Evolutionary conservation across 2,329 filamentous ascomycete species (phyloP).

Genomic region (Aspergillus sp.): DNA sequence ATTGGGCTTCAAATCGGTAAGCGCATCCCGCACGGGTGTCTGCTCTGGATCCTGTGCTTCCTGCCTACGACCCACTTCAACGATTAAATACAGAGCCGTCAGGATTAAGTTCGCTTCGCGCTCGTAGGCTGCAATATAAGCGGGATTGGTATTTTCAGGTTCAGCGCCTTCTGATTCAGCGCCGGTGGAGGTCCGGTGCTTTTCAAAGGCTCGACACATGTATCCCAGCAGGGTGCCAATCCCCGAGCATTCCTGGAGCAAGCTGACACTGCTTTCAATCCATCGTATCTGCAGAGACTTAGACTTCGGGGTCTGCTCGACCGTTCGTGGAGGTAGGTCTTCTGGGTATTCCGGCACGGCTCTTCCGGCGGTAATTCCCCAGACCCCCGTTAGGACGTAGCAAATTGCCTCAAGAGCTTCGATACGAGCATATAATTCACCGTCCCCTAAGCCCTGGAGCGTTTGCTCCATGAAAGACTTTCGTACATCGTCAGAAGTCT

Average conservation of each 20-base stretch:
- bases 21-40: constrained; percentile 20
- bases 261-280: constrained; percentile 36
- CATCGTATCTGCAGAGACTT: constrained; percentile 41
- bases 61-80: constrained; percentile 35
- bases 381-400: constrained; percentile 58
- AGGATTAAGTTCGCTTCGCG: constrained; percentile 36
- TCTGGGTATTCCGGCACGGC: constrained; percentile 21
- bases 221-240: constrained; percentile 30
- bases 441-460: constrained; percentile 29
- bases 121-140: constrained; percentile 29
- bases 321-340: constrained; percentile 28
- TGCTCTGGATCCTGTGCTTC: constrained; percentile 18
- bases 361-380: constrained; percentile 57
- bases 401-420: constrained; percentile 40
- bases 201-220: constrained; percentile 33
- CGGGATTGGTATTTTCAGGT: constrained; percentile 24
- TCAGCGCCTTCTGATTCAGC: constrained; percentile 19
- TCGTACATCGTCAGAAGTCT: constrained; percentile 48
- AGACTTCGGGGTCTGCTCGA: constrained; percentile 37
- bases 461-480: constrained; percentile 34
- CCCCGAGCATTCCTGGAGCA: constrained; percentile 30
- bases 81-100: constrained; percentile 35
- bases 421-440: constrained; percentile 35
- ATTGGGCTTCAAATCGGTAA: constrained; percentile 55
- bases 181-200: constrained; percentile 19